Evolutionary conservation across 106 monocot species (phyloP).

Genomic region (Platanthera zijinensis): DNA sequence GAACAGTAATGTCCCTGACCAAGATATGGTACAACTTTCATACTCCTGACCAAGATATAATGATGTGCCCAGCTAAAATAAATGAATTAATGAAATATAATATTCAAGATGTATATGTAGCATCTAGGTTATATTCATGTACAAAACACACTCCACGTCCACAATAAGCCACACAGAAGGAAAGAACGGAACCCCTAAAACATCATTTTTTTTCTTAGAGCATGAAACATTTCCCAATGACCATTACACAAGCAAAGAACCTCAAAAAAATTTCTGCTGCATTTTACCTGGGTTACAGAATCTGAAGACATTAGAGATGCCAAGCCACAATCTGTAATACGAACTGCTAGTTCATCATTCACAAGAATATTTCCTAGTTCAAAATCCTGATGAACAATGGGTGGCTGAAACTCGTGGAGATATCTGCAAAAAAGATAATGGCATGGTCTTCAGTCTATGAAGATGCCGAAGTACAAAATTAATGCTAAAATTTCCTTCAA

Average conservation of each 20-base stretch:
- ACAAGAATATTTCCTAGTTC: conserved; percentile 66
- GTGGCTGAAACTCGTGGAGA: conserved; percentile 75
- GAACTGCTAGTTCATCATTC: conserved; percentile 53
- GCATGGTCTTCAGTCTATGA: not conserved
- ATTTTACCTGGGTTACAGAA: conserved; percentile 71
- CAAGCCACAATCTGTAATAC: conserved; percentile 81
- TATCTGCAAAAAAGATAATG: conserved; percentile 42
- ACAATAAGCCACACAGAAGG: not conserved
- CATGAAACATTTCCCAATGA: not conserved
- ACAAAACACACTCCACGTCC: not conserved
- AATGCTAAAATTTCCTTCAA: not conserved
- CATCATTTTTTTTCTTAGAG: not conserved
- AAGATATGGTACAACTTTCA: no score
- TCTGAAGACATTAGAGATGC: conserved; percentile 49
- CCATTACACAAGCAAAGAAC: not conserved
- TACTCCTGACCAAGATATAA: no score
- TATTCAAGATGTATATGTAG: no score
- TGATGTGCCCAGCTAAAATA: no score
- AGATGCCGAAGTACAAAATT: not conserved
- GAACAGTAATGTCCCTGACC: no score
- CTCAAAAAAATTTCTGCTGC: not conserved
- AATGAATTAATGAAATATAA: no score
- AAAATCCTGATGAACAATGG: conserved; percentile 77
- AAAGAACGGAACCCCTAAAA: not conserved
- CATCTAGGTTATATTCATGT: no score